Evolutionary conservation across 2,329 filamentous ascomycete species (phyloP).

Genomic region (Aspergillus amoenus): DNA sequence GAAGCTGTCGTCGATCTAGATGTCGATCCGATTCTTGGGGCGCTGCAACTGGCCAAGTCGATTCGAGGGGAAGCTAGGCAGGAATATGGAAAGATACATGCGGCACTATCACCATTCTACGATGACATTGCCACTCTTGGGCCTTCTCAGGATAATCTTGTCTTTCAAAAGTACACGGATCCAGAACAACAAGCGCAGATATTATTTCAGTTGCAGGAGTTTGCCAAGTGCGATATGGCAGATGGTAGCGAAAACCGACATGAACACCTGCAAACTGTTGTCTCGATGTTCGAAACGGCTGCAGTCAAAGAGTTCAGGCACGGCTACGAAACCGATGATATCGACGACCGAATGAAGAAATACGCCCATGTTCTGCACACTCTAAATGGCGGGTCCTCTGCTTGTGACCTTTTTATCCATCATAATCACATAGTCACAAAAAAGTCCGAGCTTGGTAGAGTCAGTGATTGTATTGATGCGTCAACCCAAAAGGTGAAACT

Average conservation of each 20-base stretch:
- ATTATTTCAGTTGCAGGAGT: conserved; percentile 74
- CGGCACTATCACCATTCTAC: conserved; percentile 85
- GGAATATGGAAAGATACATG: conserved; percentile 89
- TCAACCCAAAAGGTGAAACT: conserved; percentile 68
- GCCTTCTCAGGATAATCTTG: conserved; percentile 71
- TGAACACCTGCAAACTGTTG: conserved; percentile 71
- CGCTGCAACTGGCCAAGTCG: conserved; percentile 71
- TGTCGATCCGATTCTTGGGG: conserved; percentile 63
- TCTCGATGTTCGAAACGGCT: conserved; percentile 82
- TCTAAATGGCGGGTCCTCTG: conserved; percentile 76
- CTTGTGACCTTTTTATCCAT: conserved; percentile 81
- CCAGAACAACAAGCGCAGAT: conserved; percentile 90
- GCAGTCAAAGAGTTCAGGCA: conserved; percentile 90
- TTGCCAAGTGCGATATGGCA: conserved; percentile 77
- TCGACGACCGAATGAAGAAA: conserved; percentile 82
- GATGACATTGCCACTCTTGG: conserved; percentile 72
- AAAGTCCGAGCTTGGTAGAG: conserved; percentile 67
- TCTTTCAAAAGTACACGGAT: conserved; percentile 84
- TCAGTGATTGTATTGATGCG: conserved; percentile 77
- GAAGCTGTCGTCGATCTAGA: conserved; percentile 48
- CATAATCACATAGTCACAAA: conserved; percentile 83
- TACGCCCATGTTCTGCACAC: conserved; percentile 83
- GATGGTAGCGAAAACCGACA: conserved; percentile 70
- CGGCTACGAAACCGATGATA: conserved; percentile 84
- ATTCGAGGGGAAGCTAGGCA: conserved; percentile 80